Percentiles rank a stretch among this genome's conserved stretches.
phyloP scores from a whole-genome alignment of 768 basidiomycete species.

The Lyophyllum semitale region DNA sequence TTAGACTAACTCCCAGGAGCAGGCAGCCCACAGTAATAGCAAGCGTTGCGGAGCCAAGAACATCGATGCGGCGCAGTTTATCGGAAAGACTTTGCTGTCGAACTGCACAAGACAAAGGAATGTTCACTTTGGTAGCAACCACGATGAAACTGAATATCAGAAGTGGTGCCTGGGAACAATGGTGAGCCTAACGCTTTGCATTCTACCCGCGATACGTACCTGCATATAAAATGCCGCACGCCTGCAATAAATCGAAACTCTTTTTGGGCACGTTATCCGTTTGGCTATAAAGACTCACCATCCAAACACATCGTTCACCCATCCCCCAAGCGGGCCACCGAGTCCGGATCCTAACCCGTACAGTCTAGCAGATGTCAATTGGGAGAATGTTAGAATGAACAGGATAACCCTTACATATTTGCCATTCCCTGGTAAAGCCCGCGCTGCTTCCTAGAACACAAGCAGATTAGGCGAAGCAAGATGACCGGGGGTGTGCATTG shows the following conservation, averaged over 20 bases:
- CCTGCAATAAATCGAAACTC: conserved; percentile 45
- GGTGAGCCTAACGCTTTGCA: conserved; percentile 9
- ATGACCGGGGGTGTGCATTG: not conserved
- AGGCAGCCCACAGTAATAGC: conserved; percentile 70
- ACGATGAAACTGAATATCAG: conserved; percentile 70
- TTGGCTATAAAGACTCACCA: conserved; percentile 55
- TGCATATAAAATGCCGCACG: conserved; percentile 84
- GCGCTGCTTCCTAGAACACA: conserved; percentile 66
- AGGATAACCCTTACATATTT: conserved; percentile 65
- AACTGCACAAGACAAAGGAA: conserved; percentile 68
- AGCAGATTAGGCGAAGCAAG: conserved; percentile 5
- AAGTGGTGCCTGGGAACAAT: conserved; percentile 63
- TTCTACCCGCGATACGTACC: conserved; percentile 41
- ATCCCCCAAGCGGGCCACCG: conserved; percentile 81
- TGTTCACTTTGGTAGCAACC: conserved; percentile 77
- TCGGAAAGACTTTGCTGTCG: conserved; percentile 57
- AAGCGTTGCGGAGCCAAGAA: conserved; percentile 79
- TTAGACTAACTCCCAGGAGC: conserved; percentile 75
- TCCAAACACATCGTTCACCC: conserved; percentile 83
- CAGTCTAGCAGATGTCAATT: conserved; percentile 44
- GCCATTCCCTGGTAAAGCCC: conserved; percentile 92
- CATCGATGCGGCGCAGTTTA: conserved; percentile 82
- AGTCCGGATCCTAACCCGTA: conserved; percentile 84
- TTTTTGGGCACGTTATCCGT: conserved; percentile 2
- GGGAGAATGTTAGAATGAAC: not conserved